A percentile compares a stretch with the other conserved stretches of the same genome.
Conservation (phyloP, 192 early-diverging fungal species). For the Spizellomyces sp. region DNA sequence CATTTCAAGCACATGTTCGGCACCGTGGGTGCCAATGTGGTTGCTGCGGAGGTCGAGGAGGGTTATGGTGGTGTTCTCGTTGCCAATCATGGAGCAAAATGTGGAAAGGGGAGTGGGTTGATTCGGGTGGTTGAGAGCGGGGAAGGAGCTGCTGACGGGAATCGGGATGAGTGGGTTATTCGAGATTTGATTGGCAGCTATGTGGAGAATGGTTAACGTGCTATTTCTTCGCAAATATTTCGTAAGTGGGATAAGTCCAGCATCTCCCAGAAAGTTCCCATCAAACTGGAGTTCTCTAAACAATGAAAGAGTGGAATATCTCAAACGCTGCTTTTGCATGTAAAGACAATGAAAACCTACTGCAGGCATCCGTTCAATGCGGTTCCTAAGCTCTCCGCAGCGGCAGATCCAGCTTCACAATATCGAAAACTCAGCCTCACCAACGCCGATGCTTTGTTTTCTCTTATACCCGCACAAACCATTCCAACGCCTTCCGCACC, state of each 20-base stretch:
- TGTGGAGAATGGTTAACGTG: slow-evolving; percentile 32
- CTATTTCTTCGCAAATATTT: slow-evolving; percentile 37
- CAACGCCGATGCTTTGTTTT: slow-evolving; percentile 21
- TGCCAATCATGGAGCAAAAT: slow-evolving; percentile 33
- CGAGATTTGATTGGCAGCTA: slow-evolving; percentile 44
- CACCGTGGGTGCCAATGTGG: slow-evolving; percentile 39
- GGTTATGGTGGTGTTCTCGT: slow-evolving; percentile 24
- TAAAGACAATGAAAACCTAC: slow-evolving; percentile 21
- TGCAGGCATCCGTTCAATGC: slow-evolving; percentile 20
- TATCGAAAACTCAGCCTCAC: slow-evolving; percentile 34
- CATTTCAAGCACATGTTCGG: slow-evolving; percentile 40
- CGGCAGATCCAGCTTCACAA: slow-evolving; percentile 33
- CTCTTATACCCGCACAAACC: slow-evolving; percentile 34
- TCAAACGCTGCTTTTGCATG: not conserved
- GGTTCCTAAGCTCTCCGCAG: slow-evolving; percentile 30
- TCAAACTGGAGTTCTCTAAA: slow-evolving; percentile 38
- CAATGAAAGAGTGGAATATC: not conserved
- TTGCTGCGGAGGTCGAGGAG: slow-evolving; percentile 43
- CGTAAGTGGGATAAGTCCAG: slow-evolving; percentile 33
- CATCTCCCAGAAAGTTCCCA: slow-evolving; percentile 39
- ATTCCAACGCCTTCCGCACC: slow-evolving; percentile 25
- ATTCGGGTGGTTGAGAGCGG: slow-evolving; percentile 9
- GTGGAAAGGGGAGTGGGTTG: slow-evolving; percentile 19
- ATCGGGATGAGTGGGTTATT: slow-evolving; percentile 7
- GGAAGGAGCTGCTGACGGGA: slow-evolving; percentile 6